A percentile compares a stretch with the other conserved stretches of the same genome.
phyloP scores from a whole-genome alignment of 2,329 filamentous ascomycete genomes.

The Colletotrichum filicis region DNA sequence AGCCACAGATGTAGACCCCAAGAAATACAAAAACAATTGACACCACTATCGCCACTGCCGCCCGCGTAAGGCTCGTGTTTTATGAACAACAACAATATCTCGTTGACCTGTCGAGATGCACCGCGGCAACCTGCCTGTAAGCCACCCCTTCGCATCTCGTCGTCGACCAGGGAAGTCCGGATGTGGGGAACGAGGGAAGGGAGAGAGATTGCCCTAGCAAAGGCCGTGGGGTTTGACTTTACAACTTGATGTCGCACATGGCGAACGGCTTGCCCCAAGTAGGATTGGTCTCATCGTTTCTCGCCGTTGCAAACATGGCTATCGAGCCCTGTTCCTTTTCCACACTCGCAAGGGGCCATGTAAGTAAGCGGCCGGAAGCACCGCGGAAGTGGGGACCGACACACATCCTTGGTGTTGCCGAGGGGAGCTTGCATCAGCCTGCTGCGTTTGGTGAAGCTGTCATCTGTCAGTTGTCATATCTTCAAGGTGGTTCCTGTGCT shows the following conservation, averaged over 20 bases:
- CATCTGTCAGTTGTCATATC: constrained; percentile 36
- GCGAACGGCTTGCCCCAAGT: constrained; percentile 16
- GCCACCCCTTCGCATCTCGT: constrained; percentile 2
- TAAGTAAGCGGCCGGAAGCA: constrained; percentile 30
- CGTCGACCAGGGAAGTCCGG: constrained; percentile 13
- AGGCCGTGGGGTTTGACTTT: not conserved
- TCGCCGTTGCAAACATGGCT: constrained; percentile 30
- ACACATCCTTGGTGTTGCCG: constrained; percentile 12
- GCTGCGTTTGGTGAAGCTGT: constrained; percentile 31
- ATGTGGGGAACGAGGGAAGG: constrained; percentile 7
- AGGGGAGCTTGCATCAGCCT: constrained; percentile 24
- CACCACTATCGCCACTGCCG: constrained; percentile 28
- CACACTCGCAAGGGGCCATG: constrained; percentile 15
- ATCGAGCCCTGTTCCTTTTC: constrained; percentile 4
- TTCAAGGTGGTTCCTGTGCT: constrained; percentile 22
- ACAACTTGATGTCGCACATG: constrained; percentile 4
- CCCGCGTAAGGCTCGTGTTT: constrained; percentile 34
- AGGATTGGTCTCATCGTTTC: constrained; percentile 15
- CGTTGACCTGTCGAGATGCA: constrained; percentile 23
- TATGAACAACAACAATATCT: constrained; percentile 19
- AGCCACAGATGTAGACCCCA: constrained; percentile 23
- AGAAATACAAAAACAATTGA: constrained; percentile 12
- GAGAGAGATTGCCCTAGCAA: not conserved
- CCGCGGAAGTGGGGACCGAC: constrained; percentile 19
- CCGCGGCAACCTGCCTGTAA: constrained; percentile 23